Evolutionary conservation across 2,329 filamentous ascomycete genomes (phyloP), one percentile per base, ranked within the genome.

Genomic region (Trichophyton mentagrophytes): DNA sequence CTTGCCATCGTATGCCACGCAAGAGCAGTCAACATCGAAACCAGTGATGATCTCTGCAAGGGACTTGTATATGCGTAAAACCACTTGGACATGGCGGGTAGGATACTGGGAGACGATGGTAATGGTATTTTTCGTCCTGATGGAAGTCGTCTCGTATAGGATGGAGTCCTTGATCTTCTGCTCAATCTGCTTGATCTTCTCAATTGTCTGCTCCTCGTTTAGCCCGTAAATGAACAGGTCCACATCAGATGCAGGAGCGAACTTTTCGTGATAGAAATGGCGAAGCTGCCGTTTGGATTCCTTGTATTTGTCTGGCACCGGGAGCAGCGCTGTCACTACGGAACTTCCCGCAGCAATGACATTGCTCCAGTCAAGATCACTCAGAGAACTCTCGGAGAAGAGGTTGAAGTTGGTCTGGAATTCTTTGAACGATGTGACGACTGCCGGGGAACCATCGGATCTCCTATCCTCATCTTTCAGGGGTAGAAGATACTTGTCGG

Each of bases 131-230:
- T 92, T 95, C 17, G 90, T 95, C 40, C 90, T 82, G 53, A 95
- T 83, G 0, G 88, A 89, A 1, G 63, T 92, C 0, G 87, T 89
- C 72, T 95, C 89, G n/a, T 85, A 82, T 22, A 95, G 77, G 59
- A 95, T 85, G 2, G 87, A 84, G 72, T 93, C 87, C 51, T 83
- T 84, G 65, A 95, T 80, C n/a, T 78, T 80, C 22, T 78, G 75
- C 71, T 95, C 90, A 62, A 95, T 92, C 65, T 89, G 78, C 69
- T 87, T 86, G 73, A 95, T 93, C 77, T 95, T 93, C 68, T 90
- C 84, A 17, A 90, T 77, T 0, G 88, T 89, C 69, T 91, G 77
- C 56, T 90, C 83, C 67, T 93, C 88, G 7, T 80, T 85, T 64
- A 95, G 78, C 0, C 86, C 89, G 67, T 93, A 92, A 33, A 95